Evolutionary conservation across 768 basidiomycete genomes (phyloP), one percentile per base, ranked within the genome.

Genomic region (Xerocomellus chrysenteron): DNA sequence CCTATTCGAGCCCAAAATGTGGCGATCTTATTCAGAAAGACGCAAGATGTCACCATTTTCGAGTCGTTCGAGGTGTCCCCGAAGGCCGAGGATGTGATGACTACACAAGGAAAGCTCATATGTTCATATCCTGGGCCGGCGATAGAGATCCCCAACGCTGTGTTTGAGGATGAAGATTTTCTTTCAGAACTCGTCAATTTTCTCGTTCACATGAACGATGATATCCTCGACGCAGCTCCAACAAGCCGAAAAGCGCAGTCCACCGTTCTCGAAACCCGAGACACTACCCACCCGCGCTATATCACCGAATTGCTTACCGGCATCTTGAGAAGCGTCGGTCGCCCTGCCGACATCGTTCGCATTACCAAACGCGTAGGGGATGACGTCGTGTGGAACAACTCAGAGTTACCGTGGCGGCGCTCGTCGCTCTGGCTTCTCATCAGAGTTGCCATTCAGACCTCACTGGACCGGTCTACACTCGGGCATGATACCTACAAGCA

Each of bases 11-110:
- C 74, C 0, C 82, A 83, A 55, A 83, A 83, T 47, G 80, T 78
- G 4, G 78, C 72, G 17, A 50, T 82, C 4, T 65, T 82, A 14
- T 56, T 79, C n/a, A 71, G 77, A 36, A 67, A 65, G 42, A 47
- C 55, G 21, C 42, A 55, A 16, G 42, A 58, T 6, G 50, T 60
- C 7, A 73, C 74, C 17, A 58, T 69, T 24, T 74, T 78, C 50
- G 82, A 83, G 55, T 63, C 65, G 11, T 83, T 83, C 52, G 77
- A 82, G 59, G 68, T 76, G 11, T 76, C 77, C 2, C 73, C 78
- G 1, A 58, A 62, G n/a, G 59, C 69, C 6, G 59, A 57, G 11
- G 59, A 57, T 6, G 71, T 82, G 28, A 77, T 78, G 66, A 64
- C 56, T 3, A 50, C 71, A 1, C 56, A 62, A 40, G 79, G 80